phyloP scores from a whole-genome alignment of 148 eudicot genomes.

The Nepenthes mirabilis region DNA sequence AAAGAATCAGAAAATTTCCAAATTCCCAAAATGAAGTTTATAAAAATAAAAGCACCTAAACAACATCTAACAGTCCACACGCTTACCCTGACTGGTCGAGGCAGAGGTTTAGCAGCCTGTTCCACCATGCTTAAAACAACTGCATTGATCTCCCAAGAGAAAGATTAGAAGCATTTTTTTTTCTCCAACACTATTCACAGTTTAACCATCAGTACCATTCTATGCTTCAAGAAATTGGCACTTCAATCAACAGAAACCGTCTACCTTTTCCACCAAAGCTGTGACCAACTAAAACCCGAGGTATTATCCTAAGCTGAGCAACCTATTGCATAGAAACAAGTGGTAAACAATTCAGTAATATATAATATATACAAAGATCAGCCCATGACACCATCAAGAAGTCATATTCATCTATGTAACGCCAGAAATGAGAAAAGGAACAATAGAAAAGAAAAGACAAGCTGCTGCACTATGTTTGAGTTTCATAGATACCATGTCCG shows the following conservation, averaged over 20 bases:
- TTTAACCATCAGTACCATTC: neutral
- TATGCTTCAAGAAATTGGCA: neutral
- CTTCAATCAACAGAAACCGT: conserved; percentile 1
- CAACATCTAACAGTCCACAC: neutral
- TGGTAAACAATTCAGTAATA: neutral
- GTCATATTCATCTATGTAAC: no score
- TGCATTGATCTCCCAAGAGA: conserved; percentile 25
- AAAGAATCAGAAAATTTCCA: no score
- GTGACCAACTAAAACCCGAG: conserved; percentile 87
- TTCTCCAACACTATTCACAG: neutral
- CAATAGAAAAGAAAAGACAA: neutral
- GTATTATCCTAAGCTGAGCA: conserved; percentile 56
- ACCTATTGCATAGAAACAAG: conserved; percentile 28
- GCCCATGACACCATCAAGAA: no score
- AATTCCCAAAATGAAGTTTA: neutral
- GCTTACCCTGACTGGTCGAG: conserved; percentile 82
- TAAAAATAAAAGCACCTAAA: neutral
- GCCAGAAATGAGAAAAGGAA: no score
- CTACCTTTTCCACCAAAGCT: conserved; percentile 98
- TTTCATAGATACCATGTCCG: no score
- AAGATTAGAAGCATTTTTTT: neutral
- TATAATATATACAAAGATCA: no score
- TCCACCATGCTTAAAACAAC: conserved; percentile 97
- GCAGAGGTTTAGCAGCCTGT: conserved; percentile 87
- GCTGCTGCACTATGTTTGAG: no score